Evolutionary conservation across 1,139 yeast genomes (phyloP).

Genomic region (Suhomyces choctaworum): DNA sequence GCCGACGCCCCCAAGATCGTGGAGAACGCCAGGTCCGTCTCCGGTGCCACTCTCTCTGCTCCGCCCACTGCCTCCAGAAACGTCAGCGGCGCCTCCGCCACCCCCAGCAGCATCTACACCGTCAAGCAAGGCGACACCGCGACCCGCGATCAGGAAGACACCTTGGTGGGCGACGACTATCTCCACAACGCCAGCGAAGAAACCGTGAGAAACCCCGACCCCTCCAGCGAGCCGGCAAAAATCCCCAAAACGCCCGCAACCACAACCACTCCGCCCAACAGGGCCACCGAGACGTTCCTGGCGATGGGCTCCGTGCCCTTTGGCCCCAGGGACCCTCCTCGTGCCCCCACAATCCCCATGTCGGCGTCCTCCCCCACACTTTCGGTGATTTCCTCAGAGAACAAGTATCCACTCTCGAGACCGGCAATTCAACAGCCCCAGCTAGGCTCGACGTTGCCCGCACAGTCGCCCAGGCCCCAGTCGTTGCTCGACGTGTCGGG

Average conservation of each 20-base stretch:
- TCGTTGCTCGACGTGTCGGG: conserved; percentile 8
- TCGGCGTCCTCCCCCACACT: conserved; percentile 16
- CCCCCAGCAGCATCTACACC: conserved; percentile 5
- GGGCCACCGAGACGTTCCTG: background rate
- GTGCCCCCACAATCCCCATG: conserved; percentile 4
- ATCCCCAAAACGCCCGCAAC: background rate
- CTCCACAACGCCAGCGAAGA: conserved; percentile 7
- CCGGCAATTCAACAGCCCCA: conserved; percentile 10
- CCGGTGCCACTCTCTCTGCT: too few species aligned
- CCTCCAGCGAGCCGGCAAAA: background rate
- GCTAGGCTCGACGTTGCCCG: background rate
- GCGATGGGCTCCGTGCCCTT: conserved; percentile 1
- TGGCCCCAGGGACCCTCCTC: conserved; percentile 7
- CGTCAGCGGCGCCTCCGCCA: conserved; percentile 8
- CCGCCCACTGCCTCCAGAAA: conserved; percentile 11
- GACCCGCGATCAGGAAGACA: conserved; percentile 26
- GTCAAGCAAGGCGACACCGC: conserved; percentile 5
- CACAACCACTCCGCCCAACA: background rate
- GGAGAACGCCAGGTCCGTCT: conserved; percentile 1
- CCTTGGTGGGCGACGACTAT: conserved; percentile 22
- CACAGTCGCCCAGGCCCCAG: conserved; percentile 4
- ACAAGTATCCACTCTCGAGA: conserved; percentile 11
- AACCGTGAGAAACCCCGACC: conserved; percentile 8
- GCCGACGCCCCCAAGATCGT: conserved; percentile 11
- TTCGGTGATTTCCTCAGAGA: conserved; percentile 6